Conservation (phyloP, 2,329 filamentous ascomycete species). For the Thielaviopsis euricoi region DNA sequence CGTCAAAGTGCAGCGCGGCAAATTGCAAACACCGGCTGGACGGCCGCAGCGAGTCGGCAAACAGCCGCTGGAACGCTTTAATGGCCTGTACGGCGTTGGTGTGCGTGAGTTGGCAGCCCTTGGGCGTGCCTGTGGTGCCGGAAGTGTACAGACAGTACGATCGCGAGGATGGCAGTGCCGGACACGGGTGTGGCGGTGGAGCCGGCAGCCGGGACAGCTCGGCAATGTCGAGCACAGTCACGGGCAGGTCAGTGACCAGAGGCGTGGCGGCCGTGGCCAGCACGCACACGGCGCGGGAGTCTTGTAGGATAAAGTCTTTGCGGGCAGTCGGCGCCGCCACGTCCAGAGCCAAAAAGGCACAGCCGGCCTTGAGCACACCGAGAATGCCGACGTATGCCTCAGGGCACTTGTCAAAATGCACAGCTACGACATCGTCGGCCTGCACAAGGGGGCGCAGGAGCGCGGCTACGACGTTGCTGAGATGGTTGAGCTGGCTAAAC, state of each 20-base stretch:
- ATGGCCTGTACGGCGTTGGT: constrained; percentile 81
- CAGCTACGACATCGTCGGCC: constrained; percentile 48
- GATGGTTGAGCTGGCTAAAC: constrained; percentile 52
- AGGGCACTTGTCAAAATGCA: constrained; percentile 73
- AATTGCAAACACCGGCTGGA: constrained; percentile 79
- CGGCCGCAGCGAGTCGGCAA: constrained; percentile 54
- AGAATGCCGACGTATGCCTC: constrained; percentile 72
- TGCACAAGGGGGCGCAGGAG: constrained; percentile 35
- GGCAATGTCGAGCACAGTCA: constrained; percentile 20
- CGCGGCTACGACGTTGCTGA: constrained; percentile 57
- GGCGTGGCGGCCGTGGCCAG: constrained; percentile 26
- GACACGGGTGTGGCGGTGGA: not conserved
- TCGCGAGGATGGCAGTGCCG: constrained; percentile 29
- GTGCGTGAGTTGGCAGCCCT: constrained; percentile 78
- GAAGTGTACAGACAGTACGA: constrained; percentile 82
- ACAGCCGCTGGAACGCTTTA: constrained; percentile 68
- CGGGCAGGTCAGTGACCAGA: constrained; percentile 13
- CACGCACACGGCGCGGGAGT: constrained; percentile 50
- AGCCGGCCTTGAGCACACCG: constrained; percentile 68
- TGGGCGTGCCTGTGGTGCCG: constrained; percentile 72
- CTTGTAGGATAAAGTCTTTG: constrained; percentile 62
- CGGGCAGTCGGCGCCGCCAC: constrained; percentile 53
- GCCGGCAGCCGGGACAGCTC: constrained; percentile 14
- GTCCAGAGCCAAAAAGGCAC: constrained; percentile 67
- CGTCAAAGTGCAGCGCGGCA: constrained; percentile 87